Conservation (phyloP, 2,329 filamentous ascomycete genomes). For the Pestalotiopsis sp. region DNA sequence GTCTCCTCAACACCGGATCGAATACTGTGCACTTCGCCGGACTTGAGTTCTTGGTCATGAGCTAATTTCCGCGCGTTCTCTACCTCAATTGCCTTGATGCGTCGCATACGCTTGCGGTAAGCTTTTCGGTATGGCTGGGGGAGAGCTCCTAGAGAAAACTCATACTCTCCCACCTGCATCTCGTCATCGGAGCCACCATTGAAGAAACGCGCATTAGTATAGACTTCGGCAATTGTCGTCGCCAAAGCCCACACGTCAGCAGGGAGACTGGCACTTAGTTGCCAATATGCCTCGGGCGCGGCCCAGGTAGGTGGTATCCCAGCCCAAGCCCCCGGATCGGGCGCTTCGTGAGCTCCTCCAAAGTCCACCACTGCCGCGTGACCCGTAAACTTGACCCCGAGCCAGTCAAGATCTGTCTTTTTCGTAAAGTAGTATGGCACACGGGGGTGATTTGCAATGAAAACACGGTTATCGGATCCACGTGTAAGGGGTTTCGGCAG, state of each 20-base stretch:
- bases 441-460: neutral
- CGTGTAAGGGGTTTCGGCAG: neutral
- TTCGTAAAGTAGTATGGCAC: neutral
- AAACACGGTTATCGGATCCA: neutral
- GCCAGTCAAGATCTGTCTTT: neutral
- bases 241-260: conserved; percentile 4
- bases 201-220: neutral
- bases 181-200: neutral
- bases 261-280: neutral
- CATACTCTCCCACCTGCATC: neutral
- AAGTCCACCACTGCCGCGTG: neutral
- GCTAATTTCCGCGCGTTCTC: no score
- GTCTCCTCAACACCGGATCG: neutral
- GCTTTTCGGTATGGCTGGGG: conserved; percentile 1
- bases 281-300: neutral
- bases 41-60: no score
- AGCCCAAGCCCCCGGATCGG: neutral
- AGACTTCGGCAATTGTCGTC: neutral
- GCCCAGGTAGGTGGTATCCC: neutral
- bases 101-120: neutral
- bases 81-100: neutral
- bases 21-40: no score
- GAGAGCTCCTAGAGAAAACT: conserved; percentile 4
- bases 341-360: neutral
- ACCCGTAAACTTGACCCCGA: neutral